These are phyloP conservation scores for Leccinum laetum DNA, from an alignment of 1,284 basidiomycete genomes.

Conservation along the genomic window DNA sequence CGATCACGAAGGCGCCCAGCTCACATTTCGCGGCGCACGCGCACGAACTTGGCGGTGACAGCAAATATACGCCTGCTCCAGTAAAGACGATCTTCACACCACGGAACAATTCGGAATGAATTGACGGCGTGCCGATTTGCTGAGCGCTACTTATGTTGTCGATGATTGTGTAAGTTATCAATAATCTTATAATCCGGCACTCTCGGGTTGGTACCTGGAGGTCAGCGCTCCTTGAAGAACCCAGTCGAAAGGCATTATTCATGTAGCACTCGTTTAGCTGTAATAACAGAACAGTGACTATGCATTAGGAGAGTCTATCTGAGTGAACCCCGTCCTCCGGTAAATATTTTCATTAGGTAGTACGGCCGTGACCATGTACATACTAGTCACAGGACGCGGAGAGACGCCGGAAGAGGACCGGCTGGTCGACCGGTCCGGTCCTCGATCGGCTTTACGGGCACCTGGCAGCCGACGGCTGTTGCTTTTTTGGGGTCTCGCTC, in stretches of 20 bases:
- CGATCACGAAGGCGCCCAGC: conserved; percentile 32
- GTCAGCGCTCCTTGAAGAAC: not conserved
- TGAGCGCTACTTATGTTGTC: not conserved
- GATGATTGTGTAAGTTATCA: not conserved
- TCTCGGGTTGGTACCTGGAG: conserved; percentile 15
- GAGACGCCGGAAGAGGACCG: conserved; percentile 52
- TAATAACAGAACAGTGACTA: conserved; percentile 13
- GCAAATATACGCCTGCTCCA: conserved; percentile 14
- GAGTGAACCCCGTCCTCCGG: conserved; percentile 23
- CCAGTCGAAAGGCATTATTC: not conserved
- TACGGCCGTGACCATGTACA: conserved; percentile 57
- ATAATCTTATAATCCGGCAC: not conserved
- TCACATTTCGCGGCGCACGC: conserved; percentile 24
- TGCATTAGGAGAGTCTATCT: conserved; percentile 19
- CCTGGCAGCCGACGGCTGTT: not conserved
- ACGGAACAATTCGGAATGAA: conserved; percentile 19
- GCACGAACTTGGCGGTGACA: conserved; percentile 21
- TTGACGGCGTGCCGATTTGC: conserved; percentile 21
- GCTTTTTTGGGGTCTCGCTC: conserved; percentile 21
- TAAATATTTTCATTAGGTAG: conserved; percentile 17
- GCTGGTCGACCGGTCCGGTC: conserved; percentile 27
- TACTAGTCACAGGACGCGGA: no score
- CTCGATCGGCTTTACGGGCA: conserved; percentile 13
- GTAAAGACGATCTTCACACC: no score
- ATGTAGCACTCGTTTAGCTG: conserved; percentile 13